phyloP scores from a whole-genome alignment of 306 rosid genomes.

The Delonix regia region DNA sequence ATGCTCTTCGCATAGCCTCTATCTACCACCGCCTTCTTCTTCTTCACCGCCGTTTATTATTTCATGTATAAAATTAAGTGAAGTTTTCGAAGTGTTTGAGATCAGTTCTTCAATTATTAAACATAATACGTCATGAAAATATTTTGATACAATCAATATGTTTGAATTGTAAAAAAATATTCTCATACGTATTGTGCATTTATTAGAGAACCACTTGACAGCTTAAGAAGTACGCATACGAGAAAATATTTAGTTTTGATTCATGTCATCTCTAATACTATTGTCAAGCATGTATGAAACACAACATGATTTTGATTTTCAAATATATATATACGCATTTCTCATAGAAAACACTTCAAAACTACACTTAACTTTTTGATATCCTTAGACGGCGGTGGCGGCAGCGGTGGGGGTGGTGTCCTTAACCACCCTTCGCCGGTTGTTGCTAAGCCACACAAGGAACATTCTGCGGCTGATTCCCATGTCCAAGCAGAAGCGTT shows the following conservation, averaged over 20 bases:
- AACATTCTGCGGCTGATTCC: constrained; percentile 24
- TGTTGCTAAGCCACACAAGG: constrained; percentile 24
- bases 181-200: too few relatives aligned
- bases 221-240: too few relatives aligned
- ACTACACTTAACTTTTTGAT: neutral
- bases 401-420: neutral
- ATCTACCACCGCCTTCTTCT: neutral
- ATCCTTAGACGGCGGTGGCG: neutral
- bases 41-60: neutral
- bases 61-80: neutral
- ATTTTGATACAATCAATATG: too few relatives aligned
- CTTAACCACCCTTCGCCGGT: neutral
- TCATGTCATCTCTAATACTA: neutral
- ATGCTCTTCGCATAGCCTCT: too few relatives aligned
- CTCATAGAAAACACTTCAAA: neutral
- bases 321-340: neutral
- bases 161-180: too few relatives aligned
- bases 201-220: too few relatives aligned
- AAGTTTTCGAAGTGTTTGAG: neutral
- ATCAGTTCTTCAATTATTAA: neutral
- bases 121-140: neutral
- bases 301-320: too few relatives aligned
- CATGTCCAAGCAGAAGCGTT: constrained; percentile 13
- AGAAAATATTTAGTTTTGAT: too few relatives aligned
- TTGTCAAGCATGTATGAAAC: too few relatives aligned